Base-by-base conservation (phyloP, 257 asterid genomes). In the Scutellaria baicalensis region DNA sequence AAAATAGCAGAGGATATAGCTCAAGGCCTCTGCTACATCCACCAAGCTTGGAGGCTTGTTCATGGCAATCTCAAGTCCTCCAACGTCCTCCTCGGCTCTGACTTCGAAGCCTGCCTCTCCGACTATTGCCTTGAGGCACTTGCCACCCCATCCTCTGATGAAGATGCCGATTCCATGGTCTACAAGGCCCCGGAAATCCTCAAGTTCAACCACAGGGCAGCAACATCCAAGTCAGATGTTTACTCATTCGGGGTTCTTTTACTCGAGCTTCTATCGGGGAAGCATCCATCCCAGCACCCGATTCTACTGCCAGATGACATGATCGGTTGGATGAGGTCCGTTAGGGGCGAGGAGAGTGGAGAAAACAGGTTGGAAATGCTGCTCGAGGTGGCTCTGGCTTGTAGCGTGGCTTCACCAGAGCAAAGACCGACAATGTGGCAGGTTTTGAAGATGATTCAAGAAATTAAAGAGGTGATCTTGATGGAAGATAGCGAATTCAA, bases 361-460 rank as follows among this genome's bases (percentile, higher is more conserved):
- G 85, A 80, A 12, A 74, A 59, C n/a, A 61, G 85, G 50, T 63
- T 87, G 59, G 92, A 82, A 40, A 90, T 93, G 98, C 82, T 93
- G 54, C 85, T 86, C 51, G 93, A 93, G 76, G 93, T 93, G 66
- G 96, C 95, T 11, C 64, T 90, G 66, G 90, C 87, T 36, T 93
- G 97, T 78, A 80, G 92, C 0, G 79, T 68, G 69, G 82, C 71
- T 1, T 76, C 87, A 0, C 86, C 90, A 0, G 98, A 88, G 70
- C 98, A 88, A 64, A 80, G 98, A 59, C 98, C 98, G 16, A 84
- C 95, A 6, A 90, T 85, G 97, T 93, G 97, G 96, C 96, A 88
- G 56, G 97, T 93, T 8, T 73, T 93, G 84, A 93, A 88, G 84
- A 93, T 88, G 97, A 80, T 93, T 56, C 98, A 93, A 38, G 97